Evolutionary conservation across 305 asterid species (phyloP).

Genomic region (Caryopteris hybrid): DNA sequence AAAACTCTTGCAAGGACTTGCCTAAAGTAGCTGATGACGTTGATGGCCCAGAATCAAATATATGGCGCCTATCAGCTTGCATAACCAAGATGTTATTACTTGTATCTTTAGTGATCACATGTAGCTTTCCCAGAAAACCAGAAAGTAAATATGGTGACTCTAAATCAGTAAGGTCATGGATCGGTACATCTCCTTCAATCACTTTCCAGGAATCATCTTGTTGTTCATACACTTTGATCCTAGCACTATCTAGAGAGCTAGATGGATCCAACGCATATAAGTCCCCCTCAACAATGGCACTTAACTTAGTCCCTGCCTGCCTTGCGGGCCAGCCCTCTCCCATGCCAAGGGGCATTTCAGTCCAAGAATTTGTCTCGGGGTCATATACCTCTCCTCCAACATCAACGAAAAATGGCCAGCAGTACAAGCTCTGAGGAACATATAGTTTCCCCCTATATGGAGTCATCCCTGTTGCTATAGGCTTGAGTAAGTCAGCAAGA

Average conservation of each 20-base stretch:
- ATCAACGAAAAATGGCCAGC: constrained; percentile 89
- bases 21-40: constrained; percentile 31
- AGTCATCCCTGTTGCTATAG: constrained; percentile 88
- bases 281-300: constrained; percentile 77
- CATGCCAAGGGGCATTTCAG: constrained; percentile 84
- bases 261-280: constrained; percentile 80
- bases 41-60: constrained; percentile 30
- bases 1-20: constrained; percentile 33
- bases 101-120: constrained; percentile 68
- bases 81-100: constrained; percentile 53
- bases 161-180: constrained; percentile 48
- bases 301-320: constrained; percentile 77
- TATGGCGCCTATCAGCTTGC: constrained; percentile 62
- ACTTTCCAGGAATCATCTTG: constrained; percentile 72
- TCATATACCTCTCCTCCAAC: constrained; percentile 95
- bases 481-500: constrained; percentile 80
- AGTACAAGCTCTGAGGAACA: constrained; percentile 82
- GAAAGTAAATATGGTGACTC: constrained; percentile 82
- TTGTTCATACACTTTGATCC: constrained; percentile 74
- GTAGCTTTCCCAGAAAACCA: constrained; percentile 74
- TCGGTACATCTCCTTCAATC: constrained; percentile 73
- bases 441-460: constrained; percentile 69
- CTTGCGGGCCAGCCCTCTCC: constrained; percentile 95
- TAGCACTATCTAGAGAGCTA: constrained; percentile 60
- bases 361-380: constrained; percentile 75